phyloP scores from a whole-genome alignment of 768 basidiomycete genomes.

The Termitomyces sp. region DNA sequence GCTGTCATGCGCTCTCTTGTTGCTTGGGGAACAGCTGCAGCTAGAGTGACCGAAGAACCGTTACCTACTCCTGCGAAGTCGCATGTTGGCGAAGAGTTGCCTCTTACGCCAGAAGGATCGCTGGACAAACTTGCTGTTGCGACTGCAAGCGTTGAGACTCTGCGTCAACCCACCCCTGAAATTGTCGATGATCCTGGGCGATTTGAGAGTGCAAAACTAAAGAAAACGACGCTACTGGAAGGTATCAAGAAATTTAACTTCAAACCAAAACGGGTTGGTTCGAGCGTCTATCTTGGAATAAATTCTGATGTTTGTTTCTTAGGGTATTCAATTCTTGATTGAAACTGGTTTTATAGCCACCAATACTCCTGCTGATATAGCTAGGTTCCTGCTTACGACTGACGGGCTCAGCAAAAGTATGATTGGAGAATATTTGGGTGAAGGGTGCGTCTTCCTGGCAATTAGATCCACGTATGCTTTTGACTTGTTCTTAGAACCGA shows the following conservation, averaged over 20 bases:
- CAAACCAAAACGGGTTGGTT: conserved; percentile 89
- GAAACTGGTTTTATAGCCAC: conserved; percentile 84
- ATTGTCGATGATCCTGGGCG: conserved; percentile 82
- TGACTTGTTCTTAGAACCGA: conserved; percentile 57
- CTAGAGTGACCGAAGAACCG: conserved; percentile 38
- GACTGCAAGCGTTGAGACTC: conserved; percentile 44
- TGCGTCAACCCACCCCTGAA: conserved; percentile 73
- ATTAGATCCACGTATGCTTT: neutral
- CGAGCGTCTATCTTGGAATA: neutral
- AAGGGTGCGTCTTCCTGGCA: conserved; percentile 60
- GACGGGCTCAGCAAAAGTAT: conserved; percentile 93
- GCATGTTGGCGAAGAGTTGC: conserved; percentile 47
- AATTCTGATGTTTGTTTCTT: neutral
- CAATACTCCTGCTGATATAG: conserved; percentile 70
- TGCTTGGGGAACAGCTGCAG: conserved; percentile 73
- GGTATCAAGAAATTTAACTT: conserved; percentile 98
- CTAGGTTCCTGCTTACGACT: conserved; percentile 76
- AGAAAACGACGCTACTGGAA: conserved; percentile 91
- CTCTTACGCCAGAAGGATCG: conserved; percentile 50
- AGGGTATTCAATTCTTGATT: conserved; percentile 88
- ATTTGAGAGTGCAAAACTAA: conserved; percentile 94
- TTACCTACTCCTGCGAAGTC: conserved; percentile 35
- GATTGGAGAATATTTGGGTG: conserved; percentile 98
- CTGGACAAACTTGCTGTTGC: conserved; percentile 47
- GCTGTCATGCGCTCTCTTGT: conserved; percentile 87